Evolutionary conservation across 1,139 yeast species (phyloP).

Genomic region (Komagataea norvegica): DNA sequence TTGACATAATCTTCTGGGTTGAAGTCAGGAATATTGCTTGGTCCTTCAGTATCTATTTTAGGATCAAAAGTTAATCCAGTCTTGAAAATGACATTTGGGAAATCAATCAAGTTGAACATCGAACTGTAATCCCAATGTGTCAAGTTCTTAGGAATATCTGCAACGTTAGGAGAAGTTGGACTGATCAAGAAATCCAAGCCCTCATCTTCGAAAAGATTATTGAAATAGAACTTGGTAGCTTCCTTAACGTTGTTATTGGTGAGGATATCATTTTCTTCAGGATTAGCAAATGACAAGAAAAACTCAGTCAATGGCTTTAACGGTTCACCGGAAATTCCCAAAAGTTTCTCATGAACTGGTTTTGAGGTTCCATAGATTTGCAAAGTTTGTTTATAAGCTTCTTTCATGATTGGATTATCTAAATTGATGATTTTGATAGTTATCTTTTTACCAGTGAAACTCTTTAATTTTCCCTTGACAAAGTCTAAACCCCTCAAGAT

Average conservation of each 20-base stretch:
- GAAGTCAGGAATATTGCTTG: constrained; percentile 23
- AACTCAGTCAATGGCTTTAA: constrained; percentile 55
- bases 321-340: constrained; percentile 63
- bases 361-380: constrained; percentile 42
- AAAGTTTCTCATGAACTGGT: constrained; percentile 53
- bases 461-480: constrained; percentile 36
- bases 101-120: constrained; percentile 59
- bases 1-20: constrained; percentile 39
- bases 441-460: constrained; percentile 33
- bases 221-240: constrained; percentile 38
- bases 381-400: constrained; percentile 49
- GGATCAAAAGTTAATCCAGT: constrained; percentile 57
- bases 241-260: constrained; percentile 41
- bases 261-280: constrained; percentile 35
- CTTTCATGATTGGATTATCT: constrained; percentile 46
- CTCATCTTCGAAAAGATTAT: constrained; percentile 43
- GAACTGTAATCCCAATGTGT: constrained; percentile 76
- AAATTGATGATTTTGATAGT: constrained; percentile 42
- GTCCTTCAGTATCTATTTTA: constrained; percentile 24
- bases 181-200: constrained; percentile 63
- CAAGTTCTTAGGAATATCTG: constrained; percentile 62
- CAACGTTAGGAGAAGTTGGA: constrained; percentile 68
- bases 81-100: constrained; percentile 60
- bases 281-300: constrained; percentile 55
- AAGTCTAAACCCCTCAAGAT: constrained; percentile 41